Percentiles rank a stretch among this genome's conserved stretches.
These are phyloP conservation scores for Aspergillus conjunctus DNA, from an alignment of 495 filamentous ascomycete species.

Conservation along the genomic window DNA sequence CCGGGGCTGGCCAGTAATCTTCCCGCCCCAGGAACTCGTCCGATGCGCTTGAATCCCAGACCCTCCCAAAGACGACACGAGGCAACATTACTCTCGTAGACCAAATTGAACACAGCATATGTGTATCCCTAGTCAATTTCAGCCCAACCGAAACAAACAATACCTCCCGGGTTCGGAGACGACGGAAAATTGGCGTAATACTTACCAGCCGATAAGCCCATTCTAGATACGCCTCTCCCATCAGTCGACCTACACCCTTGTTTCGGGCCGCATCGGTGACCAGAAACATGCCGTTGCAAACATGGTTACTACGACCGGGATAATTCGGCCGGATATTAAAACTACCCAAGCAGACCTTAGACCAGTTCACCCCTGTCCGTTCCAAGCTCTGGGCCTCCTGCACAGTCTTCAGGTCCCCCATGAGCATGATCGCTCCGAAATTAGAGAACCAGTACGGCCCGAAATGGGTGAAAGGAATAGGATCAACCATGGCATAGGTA, in stretches of 20 bases:
- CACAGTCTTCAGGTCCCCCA: conserved; percentile 72
- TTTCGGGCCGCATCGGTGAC: conserved; percentile 90
- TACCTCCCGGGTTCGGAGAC: background rate
- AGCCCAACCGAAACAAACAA: background rate
- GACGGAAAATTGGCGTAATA: conserved; percentile 11
- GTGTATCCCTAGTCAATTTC: conserved; percentile 67
- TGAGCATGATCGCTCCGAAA: conserved; percentile 90
- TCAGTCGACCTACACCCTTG: conserved; percentile 83
- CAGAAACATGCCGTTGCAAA: conserved; percentile 94
- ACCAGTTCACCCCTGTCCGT: conserved; percentile 69
- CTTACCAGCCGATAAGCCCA: conserved; percentile 86
- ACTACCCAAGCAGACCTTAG: conserved; percentile 82
- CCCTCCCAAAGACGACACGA: conserved; percentile 96
- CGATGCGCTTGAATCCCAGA: conserved; percentile 97
- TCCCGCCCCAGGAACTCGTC: conserved; percentile 84
- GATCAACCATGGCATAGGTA: conserved; percentile 90
- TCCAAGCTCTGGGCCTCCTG: conserved; percentile 61
- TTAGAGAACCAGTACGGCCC: conserved; percentile 93
- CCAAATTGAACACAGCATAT: conserved; percentile 96
- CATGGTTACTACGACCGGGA: conserved; percentile 90
- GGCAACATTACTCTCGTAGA: conserved; percentile 96
- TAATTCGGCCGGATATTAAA: conserved; percentile 99
- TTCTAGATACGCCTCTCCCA: conserved; percentile 93
- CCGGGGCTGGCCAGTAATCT: conserved; percentile 79
- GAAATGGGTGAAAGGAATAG: conserved; percentile 74